These are phyloP conservation scores for Verticillium albo-atrum DNA, from an alignment of 2,329 filamentous ascomycete species.

Conservation along the genomic window DNA sequence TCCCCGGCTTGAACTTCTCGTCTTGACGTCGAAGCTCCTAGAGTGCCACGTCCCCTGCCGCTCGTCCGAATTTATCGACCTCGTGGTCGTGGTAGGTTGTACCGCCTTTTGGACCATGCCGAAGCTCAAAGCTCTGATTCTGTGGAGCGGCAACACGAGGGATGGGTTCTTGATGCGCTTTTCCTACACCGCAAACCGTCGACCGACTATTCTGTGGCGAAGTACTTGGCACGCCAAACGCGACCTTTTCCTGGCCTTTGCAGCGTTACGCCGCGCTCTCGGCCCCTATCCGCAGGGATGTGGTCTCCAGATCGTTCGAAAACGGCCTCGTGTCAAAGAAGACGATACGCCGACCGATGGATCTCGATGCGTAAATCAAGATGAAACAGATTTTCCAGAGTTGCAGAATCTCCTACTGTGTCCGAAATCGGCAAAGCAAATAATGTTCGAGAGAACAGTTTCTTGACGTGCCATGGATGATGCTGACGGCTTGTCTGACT, in stretches of 20 bases:
- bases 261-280: neutral
- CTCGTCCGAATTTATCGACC: neutral
- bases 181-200: neutral
- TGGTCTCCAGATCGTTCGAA: neutral
- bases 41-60: neutral
- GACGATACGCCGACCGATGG: too few relatives aligned
- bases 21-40: neutral
- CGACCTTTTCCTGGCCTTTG: neutral
- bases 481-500: too few relatives aligned
- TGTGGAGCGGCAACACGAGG: neutral
- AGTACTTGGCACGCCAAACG: neutral
- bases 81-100: too few relatives aligned
- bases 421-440: neutral
- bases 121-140: neutral
- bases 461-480: too few relatives aligned
- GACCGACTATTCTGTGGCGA: neutral
- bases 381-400: neutral
- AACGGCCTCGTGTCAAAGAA: neutral
- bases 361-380: neutral
- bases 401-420: neutral
- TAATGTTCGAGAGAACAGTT: too few relatives aligned
- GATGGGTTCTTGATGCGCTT: neutral
- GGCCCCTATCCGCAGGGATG: too few relatives aligned
- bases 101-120: neutral
- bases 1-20: neutral